Evolutionary conservation across 75 land plant genomes (phyloP).

Genomic region (Cupressus sempervirens): DNA sequence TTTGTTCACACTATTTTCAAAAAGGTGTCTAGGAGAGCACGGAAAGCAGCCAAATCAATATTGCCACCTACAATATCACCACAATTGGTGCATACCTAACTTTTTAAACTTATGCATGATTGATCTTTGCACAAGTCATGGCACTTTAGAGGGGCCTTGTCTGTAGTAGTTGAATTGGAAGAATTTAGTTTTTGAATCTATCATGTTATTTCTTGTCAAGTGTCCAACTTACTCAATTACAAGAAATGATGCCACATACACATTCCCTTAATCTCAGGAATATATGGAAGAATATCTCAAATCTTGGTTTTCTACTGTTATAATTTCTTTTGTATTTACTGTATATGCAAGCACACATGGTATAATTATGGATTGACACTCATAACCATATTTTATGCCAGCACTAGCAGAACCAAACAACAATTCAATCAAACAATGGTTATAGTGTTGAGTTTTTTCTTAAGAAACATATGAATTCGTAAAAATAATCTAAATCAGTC

Average conservation of each 20-base stretch:
- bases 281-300: not conserved
- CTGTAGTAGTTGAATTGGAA: not conserved
- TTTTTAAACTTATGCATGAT: not conserved
- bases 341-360: not conserved
- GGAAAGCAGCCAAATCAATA: conserved; percentile 42
- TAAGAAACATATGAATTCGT: not conserved
- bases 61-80: conserved; percentile 41
- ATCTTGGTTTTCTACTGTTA: not conserved
- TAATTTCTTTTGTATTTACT: not conserved
- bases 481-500: not conserved
- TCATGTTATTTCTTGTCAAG: not conserved
- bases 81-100: conserved; percentile 32
- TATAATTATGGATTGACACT: not conserved
- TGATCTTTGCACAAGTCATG: not conserved
- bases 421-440: not conserved
- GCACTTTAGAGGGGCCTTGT: not conserved
- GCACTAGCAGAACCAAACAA: not conserved
- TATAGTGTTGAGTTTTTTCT: not conserved
- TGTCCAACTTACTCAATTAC: not conserved
- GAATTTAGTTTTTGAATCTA: not conserved
- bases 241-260: not conserved
- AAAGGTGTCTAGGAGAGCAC: conserved; percentile 40
- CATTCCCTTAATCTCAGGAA: not conserved
- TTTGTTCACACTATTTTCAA: conserved; percentile 48
- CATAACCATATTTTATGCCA: not conserved